Evolutionary conservation across 768 basidiomycete species (phyloP), one percentile per base, ranked within the genome.

Genomic region (Cubamyces lactineus): DNA sequence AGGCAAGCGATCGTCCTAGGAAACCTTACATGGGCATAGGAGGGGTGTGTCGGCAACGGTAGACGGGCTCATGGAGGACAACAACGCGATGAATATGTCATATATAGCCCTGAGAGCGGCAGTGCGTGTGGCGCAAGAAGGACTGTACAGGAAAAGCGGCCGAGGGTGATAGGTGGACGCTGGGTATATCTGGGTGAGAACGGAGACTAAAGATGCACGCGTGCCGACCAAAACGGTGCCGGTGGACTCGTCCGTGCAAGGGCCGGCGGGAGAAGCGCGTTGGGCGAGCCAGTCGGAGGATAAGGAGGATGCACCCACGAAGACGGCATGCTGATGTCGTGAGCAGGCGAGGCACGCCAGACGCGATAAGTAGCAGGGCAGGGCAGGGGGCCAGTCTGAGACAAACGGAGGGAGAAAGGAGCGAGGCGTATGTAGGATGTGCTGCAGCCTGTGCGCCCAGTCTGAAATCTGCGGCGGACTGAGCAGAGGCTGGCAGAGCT

Each of bases 81-180:
- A 19, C n/a, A 26, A 41, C 30, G 45, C 24, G 38, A 42, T 6
- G 16, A 16, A 40, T n/a, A 15, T 23, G 51, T 19, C 57, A 55
- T 55, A 59, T 63, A 59, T 63, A 63, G 53, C 62, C 53, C 41
- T 52, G 57, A 38, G 62, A 43, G 53, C 51, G 45, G 59, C 24
- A 24, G 57, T 28, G 26, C 52, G 46, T 21, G 24, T 52, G 28
- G 50, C 11, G 11, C 23, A 41, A 46, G 57, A 28, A 50, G 21
- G 42, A 45, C 13, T 19, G 40, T 16, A 26, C 30, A 47, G 52
- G 52, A 45, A 39, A 39, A 57, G 49, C 23, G 15, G 42, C 49
- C 54, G 59, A n/a, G 62, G 28, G 50, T 42, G 50, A 39, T 53
- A 23, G 56, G 62, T 53, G 56, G 51, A n/a, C 47, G 12, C 24